phyloP scores from a whole-genome alignment of 495 filamentous ascomycete genomes.

The Xylaria palmicola region DNA sequence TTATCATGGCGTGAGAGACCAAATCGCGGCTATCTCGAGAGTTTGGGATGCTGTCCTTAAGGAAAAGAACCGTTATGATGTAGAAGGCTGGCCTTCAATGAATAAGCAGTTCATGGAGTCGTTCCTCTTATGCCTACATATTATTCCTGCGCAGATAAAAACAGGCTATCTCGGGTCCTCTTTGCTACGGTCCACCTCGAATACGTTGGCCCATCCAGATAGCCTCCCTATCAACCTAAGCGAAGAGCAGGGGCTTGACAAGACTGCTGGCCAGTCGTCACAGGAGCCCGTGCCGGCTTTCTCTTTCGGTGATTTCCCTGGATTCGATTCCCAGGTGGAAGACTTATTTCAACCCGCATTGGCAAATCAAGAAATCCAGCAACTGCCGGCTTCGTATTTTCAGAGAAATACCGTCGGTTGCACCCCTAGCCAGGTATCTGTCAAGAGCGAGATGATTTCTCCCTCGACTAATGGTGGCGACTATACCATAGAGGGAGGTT shows the following conservation, averaged over 20 bases:
- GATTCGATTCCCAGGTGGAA: neutral
- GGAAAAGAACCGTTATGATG: neutral
- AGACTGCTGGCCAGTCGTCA: neutral
- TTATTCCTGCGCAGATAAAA: neutral
- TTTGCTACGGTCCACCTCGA: neutral
- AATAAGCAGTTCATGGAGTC: neutral
- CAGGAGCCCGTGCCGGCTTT: neutral
- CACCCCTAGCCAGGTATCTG: neutral
- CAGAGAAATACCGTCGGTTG: neutral
- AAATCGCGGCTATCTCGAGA: neutral
- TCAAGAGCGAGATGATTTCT: neutral
- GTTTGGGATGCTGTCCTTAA: neutral
- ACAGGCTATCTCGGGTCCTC: neutral
- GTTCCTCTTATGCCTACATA: neutral
- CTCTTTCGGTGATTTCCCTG: neutral
- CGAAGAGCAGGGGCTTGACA: neutral
- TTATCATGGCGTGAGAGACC: neutral
- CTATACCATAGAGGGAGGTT: neutral
- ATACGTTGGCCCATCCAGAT: neutral
- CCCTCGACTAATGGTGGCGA: neutral
- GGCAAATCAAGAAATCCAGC: neutral
- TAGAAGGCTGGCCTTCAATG: neutral
- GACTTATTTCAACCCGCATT: neutral
- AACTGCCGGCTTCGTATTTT: neutral
- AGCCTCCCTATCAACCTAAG: neutral